These are phyloP conservation scores for Fusarium irregulare DNA, from an alignment of 2,329 filamentous ascomycete genomes.

Conservation along the genomic window DNA sequence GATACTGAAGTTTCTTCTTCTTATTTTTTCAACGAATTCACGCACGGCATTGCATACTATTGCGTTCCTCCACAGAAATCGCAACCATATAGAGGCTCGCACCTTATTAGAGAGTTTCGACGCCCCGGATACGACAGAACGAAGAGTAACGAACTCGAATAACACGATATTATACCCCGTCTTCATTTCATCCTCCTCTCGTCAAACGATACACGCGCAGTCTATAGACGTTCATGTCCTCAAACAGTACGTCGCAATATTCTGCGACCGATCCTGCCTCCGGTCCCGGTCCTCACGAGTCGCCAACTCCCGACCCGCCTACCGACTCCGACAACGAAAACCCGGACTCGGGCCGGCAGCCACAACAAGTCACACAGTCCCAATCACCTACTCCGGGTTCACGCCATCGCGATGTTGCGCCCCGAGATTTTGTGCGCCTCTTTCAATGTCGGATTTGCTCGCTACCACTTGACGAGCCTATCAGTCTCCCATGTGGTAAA, in stretches of 20 bases:
- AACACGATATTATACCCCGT: constrained; percentile 4
- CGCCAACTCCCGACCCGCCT: constrained; percentile 6
- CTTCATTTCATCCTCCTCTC: not conserved
- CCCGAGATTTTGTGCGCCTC: constrained; percentile 66
- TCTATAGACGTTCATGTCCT: constrained; percentile 39
- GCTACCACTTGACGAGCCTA: constrained; percentile 72
- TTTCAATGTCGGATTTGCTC: constrained; percentile 84
- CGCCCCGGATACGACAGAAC: constrained; percentile 14
- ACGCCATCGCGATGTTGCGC: constrained; percentile 32
- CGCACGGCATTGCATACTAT: not conserved
- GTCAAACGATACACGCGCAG: not conserved
- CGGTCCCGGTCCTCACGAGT: constrained; percentile 22
- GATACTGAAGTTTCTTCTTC: not conserved
- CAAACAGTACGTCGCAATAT: constrained; percentile 29
- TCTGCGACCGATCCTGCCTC: constrained; percentile 25
- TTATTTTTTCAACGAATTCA: constrained; percentile 1
- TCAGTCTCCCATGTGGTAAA: constrained; percentile 84
- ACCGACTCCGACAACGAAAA: constrained; percentile 18
- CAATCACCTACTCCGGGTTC: constrained; percentile 11
- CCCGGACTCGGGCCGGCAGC: constrained; percentile 16
- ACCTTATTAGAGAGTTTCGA: constrained; percentile 43
- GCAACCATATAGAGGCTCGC: constrained; percentile 26
- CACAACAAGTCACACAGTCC: constrained; percentile 13
- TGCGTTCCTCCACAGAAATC: not conserved
- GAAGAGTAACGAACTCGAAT: constrained; percentile 6